Conservation (phyloP, 163 green algal genomes). For the Chlorella variabilis region DNA sequence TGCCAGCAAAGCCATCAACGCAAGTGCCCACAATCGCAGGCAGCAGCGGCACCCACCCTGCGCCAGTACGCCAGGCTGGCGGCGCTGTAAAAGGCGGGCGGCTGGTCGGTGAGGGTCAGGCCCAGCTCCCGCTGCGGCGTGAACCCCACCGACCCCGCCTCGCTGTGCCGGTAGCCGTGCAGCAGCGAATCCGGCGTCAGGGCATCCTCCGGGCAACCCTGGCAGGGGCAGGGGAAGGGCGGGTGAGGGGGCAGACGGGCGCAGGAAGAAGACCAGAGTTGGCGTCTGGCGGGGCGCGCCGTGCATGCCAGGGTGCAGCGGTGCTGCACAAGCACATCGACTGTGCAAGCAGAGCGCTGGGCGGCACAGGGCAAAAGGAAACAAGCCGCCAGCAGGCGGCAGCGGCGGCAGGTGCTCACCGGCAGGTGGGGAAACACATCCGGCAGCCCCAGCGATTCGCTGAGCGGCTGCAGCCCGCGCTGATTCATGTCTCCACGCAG, state of each 20-base stretch:
- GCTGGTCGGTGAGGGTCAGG: conserved; percentile 28
- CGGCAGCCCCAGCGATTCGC: conserved; percentile 21
- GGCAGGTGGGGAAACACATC: conserved; percentile 9
- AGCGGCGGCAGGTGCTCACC: background rate
- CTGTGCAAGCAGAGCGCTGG: too few relatives aligned
- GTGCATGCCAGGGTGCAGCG: too few relatives aligned
- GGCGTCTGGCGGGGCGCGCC: background rate
- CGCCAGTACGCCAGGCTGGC: conserved; percentile 23
- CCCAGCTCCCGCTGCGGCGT: conserved; percentile 12
- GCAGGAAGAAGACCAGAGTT: too few relatives aligned
- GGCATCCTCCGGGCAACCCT: conserved; percentile 33
- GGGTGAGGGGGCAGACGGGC: too few relatives aligned
- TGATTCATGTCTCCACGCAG: too few relatives aligned
- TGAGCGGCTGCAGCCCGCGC: too few relatives aligned
- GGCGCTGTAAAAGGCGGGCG: background rate
- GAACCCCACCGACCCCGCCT: conserved; percentile 6
- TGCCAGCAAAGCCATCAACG: background rate
- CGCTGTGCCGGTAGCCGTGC: conserved; percentile 28
- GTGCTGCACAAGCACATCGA: background rate
- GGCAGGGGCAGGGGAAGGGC: background rate
- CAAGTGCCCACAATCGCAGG: background rate
- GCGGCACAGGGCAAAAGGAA: background rate
- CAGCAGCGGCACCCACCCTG: conserved; percentile 1
- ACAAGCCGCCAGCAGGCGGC: too few relatives aligned
- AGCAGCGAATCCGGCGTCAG: conserved; percentile 26